Conservation (phyloP, 495 filamentous ascomycete species). For the Xylaria nigripes region DNA sequence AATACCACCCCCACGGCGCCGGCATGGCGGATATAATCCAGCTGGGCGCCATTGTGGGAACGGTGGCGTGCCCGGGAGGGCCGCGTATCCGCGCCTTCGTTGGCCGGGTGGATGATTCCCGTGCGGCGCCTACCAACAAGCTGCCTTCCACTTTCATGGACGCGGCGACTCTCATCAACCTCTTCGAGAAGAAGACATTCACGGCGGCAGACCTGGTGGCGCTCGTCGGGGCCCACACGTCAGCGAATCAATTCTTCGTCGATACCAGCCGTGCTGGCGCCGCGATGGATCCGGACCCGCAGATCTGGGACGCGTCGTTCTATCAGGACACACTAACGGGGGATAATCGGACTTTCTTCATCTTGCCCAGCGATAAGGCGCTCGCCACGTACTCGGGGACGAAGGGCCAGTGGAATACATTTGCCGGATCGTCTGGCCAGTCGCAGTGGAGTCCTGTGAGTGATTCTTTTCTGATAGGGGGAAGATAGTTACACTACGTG, state of each 20-base stretch:
- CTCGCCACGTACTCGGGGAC: conserved; percentile 32
- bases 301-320: conserved; percentile 34
- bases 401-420: conserved; percentile 20
- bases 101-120: conserved; percentile 23
- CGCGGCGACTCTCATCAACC: conserved; percentile 23
- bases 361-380: conserved; percentile 37
- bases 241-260: conserved; percentile 37
- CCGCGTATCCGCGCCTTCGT: conserved; percentile 30
- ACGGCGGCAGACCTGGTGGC: conserved; percentile 37
- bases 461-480: neutral
- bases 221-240: conserved; percentile 44
- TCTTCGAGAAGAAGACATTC: conserved; percentile 45
- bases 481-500: neutral
- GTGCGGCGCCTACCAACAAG: conserved; percentile 18
- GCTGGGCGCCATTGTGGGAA: conserved; percentile 30
- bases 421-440: conserved; percentile 23
- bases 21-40: conserved; percentile 37
- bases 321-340: conserved; percentile 34
- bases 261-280: conserved; percentile 26
- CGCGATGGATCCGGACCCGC: conserved; percentile 32
- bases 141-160: conserved; percentile 21
- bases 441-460: conserved; percentile 28
- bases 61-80: conserved; percentile 32
- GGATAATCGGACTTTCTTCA: conserved; percentile 35
- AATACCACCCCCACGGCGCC: conserved; percentile 26